phyloP scores from a whole-genome alignment of 2,329 filamentous ascomycete genomes.

The Orbilia brochopaga region DNA sequence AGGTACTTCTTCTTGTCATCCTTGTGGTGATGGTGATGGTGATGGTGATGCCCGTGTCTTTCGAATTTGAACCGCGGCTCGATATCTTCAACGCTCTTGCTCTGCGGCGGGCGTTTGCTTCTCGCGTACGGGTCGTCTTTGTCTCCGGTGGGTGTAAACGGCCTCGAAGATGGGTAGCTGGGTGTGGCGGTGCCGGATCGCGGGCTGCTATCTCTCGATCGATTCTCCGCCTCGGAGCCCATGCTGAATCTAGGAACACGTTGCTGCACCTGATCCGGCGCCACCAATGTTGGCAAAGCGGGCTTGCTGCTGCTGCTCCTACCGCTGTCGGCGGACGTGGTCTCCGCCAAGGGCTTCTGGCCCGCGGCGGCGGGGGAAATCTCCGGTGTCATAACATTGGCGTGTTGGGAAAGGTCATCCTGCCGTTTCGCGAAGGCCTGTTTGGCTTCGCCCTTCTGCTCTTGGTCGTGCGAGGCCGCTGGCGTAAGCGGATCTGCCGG shows the following conservation, averaged over 20 bases:
- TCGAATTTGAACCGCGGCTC: constrained; percentile 86
- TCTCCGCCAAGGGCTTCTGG: constrained; percentile 58
- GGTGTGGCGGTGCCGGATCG: constrained; percentile 64
- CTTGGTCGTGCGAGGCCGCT: constrained; percentile 49
- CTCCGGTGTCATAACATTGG: constrained; percentile 71
- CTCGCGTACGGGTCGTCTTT: constrained; percentile 86
- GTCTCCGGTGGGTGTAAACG: constrained; percentile 79
- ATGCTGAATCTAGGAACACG: constrained; percentile 62
- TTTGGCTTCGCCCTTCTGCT: constrained; percentile 44
- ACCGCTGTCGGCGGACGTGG: constrained; percentile 57
- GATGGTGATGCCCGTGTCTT: constrained; percentile 65
- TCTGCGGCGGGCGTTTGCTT: constrained; percentile 72
- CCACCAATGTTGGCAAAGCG: constrained; percentile 19
- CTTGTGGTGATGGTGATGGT: constrained; percentile 55
- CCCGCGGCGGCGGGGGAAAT: constrained; percentile 67
- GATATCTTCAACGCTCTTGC: constrained; percentile 68
- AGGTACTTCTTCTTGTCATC: constrained; percentile 64
- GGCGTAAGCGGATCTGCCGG: constrained; percentile 49
- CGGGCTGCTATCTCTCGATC: constrained; percentile 68
- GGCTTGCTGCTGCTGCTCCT: constrained; percentile 51
- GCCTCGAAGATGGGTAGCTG: constrained; percentile 71
- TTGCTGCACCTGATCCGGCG: constrained; percentile 49
- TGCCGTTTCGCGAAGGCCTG: constrained; percentile 15
- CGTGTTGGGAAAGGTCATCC: constrained; percentile 54
- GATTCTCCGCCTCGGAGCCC: constrained; percentile 65